phyloP scores from a whole-genome alignment of 345 rosid genomes.

The Gossypium bickii region DNA sequence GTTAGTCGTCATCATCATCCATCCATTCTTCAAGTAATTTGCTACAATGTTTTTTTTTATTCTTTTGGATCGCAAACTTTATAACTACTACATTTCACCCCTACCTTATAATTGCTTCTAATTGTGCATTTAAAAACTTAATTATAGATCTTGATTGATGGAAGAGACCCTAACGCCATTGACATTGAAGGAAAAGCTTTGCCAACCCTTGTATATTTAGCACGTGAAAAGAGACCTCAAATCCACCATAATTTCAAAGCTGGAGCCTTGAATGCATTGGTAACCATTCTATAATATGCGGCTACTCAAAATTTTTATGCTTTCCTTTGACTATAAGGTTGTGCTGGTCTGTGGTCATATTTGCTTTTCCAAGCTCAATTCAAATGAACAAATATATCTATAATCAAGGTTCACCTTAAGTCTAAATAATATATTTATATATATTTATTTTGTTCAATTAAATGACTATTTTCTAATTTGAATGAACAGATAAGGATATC shows the following conservation, averaged over 20 bases:
- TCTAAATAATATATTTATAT: not conserved
- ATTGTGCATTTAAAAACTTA: not conserved
- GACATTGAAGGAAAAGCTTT: slow-evolving; percentile 4
- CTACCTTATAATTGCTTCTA: not conserved
- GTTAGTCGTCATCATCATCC: not conserved
- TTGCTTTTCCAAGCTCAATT: too few relatives aligned
- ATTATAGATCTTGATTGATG: not conserved
- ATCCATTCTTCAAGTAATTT: slow-evolving; percentile 10
- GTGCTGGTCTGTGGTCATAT: too few relatives aligned
- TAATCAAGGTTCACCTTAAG: too few relatives aligned
- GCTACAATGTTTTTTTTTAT: not conserved
- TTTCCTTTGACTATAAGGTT: too few relatives aligned
- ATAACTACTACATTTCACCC: not conserved
- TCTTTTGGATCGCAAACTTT: not conserved
- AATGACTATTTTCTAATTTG: not conserved
- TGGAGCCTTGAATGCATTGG: slow-evolving; percentile 9
- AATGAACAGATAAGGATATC: slow-evolving; percentile 5
- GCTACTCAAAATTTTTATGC: too few relatives aligned
- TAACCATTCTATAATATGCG: not conserved
- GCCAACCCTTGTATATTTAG: slow-evolving; percentile 5
- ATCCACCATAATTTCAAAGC: slow-evolving; percentile 8
- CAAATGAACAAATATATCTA: too few relatives aligned
- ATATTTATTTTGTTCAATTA: not conserved
- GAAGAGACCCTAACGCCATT: not conserved
- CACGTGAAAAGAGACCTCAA: slow-evolving; percentile 9